Base-by-base conservation (phyloP, 371 early-diverging fungal genomes). In the Rhizopus sp. region DNA sequence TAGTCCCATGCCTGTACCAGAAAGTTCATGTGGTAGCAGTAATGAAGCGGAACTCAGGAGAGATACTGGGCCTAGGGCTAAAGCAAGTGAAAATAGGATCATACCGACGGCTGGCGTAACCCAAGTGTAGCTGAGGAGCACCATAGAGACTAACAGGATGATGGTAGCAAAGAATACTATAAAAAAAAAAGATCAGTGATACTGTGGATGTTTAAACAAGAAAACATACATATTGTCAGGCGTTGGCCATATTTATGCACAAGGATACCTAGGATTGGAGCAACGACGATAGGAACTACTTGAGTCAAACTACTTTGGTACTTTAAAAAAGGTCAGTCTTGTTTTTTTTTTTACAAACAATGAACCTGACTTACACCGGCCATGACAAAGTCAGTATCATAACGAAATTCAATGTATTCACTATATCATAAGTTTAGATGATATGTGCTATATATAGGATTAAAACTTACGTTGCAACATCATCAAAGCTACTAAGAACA, bases 231-330 rank as follows among this genome's bases (percentile, higher is more conserved):
- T 39, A 61, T 65, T 35, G 66, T 68, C 6, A 79, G 45, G 7
- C 83, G 72, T n/a, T 70, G 60, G 10, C 86, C 86, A 53, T 69
- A 75, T 23, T 69, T 68, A 63, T 86, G 83, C 13, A 83, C 66
- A 13, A 81, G 31, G n/a, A 77, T 41, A 12, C 86, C 86, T 61
- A 81, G 58, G 9, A 80, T 12, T 2, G 86, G 86, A 10, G 81
- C 75, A 12, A 70, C 59, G 4, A 82, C 65, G 32, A 84, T 77
- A 0, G 86, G 86, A 12, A 82, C 60, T 12, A 73, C 73, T 55
- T 81, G 77, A 6, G 82, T 72, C 40, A 84, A 59, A 59, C 81
- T 79, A 58, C 81, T 75, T 69, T 81, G 78, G 57, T 80, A 86
- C 77, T 77, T 53, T 9, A 23, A 10, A 33, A 35, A 5, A 3